Percentiles rank a stretch among this genome's conserved stretches.
Conservation (phyloP, 2,329 filamentous ascomycete species). For the Sporothrix pallida region DNA sequence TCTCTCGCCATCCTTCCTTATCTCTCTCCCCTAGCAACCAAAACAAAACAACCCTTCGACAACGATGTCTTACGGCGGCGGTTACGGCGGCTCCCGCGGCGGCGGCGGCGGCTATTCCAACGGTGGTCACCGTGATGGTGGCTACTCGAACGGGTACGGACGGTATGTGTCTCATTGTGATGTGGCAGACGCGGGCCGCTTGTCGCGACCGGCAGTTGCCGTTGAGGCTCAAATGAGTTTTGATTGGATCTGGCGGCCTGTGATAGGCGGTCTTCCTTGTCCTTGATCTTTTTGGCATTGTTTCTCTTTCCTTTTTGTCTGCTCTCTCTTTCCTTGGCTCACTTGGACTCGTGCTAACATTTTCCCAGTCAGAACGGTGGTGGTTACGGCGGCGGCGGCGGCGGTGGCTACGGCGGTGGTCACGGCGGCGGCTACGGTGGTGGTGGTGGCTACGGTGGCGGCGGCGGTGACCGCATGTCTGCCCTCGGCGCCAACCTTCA, state of each 20-base stretch:
- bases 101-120: slow-evolving; percentile 22
- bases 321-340: background rate
- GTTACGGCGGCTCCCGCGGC: slow-evolving; percentile 42
- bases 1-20: background rate
- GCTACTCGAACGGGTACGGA: slow-evolving; percentile 52
- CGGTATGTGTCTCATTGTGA: slow-evolving; percentile 10
- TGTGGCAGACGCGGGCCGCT: background rate
- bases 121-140: slow-evolving; percentile 53
- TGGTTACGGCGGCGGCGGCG: slow-evolving; percentile 50
- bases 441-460: slow-evolving; percentile 53
- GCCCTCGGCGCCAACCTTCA: slow-evolving; percentile 87
- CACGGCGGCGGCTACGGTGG: slow-evolving; percentile 38
- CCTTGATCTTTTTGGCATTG: background rate
- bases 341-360: background rate
- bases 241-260: background rate
- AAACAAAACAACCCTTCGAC: slow-evolving; percentile 35
- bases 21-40: slow-evolving; percentile 17
- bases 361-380: slow-evolving; percentile 23
- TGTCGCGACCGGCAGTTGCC: background rate
- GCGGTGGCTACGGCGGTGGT: slow-evolving; percentile 44
- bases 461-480: slow-evolving; percentile 87
- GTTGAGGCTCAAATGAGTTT: background rate
- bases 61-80: slow-evolving; percentile 55
- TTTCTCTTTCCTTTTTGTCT: background rate
- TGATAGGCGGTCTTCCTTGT: background rate